phyloP scores from a whole-genome alignment of 164 flowering plant genomes.

The Malania oleifera region DNA sequence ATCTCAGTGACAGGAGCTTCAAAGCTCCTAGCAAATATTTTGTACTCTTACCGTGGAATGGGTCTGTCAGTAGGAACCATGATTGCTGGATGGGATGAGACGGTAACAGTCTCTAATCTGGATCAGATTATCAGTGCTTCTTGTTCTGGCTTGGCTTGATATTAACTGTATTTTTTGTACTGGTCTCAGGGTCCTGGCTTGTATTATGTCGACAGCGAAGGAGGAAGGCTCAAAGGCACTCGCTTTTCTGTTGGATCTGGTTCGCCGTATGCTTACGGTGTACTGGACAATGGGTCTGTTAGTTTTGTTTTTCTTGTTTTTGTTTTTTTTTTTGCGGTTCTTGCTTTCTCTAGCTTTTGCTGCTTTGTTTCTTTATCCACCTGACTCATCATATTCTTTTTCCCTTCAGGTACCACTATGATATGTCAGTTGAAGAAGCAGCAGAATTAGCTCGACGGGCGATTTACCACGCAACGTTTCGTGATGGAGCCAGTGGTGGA shows the following conservation, averaged over 20 bases:
- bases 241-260: slow-evolving; percentile 97
- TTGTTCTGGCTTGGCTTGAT: neutral
- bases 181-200: slow-evolving; percentile 80
- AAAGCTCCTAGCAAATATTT: slow-evolving; percentile 86
- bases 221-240: slow-evolving; percentile 86
- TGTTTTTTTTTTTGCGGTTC: too few relatives aligned
- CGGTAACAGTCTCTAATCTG: too few relatives aligned
- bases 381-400: neutral
- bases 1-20: slow-evolving; percentile 95
- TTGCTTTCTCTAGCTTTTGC: too few relatives aligned
- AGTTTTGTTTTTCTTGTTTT: slow-evolving; percentile 1
- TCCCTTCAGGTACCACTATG: slow-evolving; percentile 51
- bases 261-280: slow-evolving; percentile 99
- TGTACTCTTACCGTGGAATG: slow-evolving; percentile 93
- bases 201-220: slow-evolving; percentile 97
- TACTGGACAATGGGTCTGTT: slow-evolving; percentile 76
- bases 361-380: neutral
- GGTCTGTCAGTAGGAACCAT: slow-evolving; percentile 96
- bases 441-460: slow-evolving; percentile 82
- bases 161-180: neutral
- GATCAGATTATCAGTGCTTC: neutral
- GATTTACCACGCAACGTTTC: slow-evolving; percentile 90
- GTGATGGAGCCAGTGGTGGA: slow-evolving; percentile 99
- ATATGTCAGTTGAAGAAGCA: slow-evolving; percentile 82
- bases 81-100: slow-evolving; percentile 99